These are phyloP conservation scores for Puccinia polysora DNA, from an alignment of 1,284 basidiomycete genomes.

Conservation along the genomic window DNA sequence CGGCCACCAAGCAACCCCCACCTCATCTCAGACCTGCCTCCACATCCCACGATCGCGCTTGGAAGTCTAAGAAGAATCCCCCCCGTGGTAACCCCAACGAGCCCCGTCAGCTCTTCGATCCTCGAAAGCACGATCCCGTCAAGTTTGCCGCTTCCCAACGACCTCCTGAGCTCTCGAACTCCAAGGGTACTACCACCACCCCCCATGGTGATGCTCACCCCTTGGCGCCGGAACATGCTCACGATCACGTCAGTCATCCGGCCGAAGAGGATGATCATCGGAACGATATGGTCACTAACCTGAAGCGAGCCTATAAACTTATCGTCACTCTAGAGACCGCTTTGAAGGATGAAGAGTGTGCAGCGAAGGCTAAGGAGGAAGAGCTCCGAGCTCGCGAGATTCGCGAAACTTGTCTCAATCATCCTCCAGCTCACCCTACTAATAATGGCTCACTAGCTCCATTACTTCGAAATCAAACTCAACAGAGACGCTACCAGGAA, in stretches of 20 bases:
- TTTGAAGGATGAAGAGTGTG: slow-evolving; percentile 56
- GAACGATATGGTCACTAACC: slow-evolving; percentile 67
- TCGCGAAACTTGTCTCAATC: slow-evolving; percentile 6
- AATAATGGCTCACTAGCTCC: slow-evolving; percentile 7
- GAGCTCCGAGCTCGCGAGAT: slow-evolving; percentile 37
- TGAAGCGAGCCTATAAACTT: slow-evolving; percentile 72
- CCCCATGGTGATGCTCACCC: slow-evolving; percentile 53
- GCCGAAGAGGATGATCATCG: slow-evolving; percentile 56
- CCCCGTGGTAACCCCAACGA: slow-evolving; percentile 5
- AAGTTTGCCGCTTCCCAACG: slow-evolving; percentile 57
- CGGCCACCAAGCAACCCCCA: background rate
- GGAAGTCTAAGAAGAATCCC: slow-evolving; percentile 25
- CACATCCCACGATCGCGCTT: slow-evolving; percentile 14
- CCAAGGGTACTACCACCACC: slow-evolving; percentile 60
- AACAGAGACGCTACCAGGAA: slow-evolving; percentile 19
- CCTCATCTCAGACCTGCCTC: background rate
- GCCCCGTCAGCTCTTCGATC: slow-evolving; percentile 65
- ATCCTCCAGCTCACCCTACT: background rate
- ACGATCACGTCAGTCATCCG: background rate
- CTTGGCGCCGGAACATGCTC: slow-evolving; percentile 56
- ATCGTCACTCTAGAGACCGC: slow-evolving; percentile 69
- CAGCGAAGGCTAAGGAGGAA: slow-evolving; percentile 35
- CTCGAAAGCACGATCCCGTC: slow-evolving; percentile 75
- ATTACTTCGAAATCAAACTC: background rate
- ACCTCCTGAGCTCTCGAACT: slow-evolving; percentile 53